These are phyloP conservation scores for Kitagawia praeruptora DNA, from an alignment of 129 eudicot genomes.

Conservation along the genomic window DNA sequence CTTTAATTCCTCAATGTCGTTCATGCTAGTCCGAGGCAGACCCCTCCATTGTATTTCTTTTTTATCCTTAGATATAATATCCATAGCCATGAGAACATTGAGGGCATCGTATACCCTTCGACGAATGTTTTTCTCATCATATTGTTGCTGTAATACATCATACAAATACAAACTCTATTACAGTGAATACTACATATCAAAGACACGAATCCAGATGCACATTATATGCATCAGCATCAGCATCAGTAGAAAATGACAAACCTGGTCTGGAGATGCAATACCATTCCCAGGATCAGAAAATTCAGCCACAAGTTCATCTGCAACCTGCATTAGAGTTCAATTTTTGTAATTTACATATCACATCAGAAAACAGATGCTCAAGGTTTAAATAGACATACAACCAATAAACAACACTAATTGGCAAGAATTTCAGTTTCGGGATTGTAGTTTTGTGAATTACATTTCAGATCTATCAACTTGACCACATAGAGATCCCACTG, in stretches of 20 bases:
- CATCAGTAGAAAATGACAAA: background rate
- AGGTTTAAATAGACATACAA: background rate
- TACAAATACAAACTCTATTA: slow-evolving; percentile 4
- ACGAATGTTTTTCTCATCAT: slow-evolving; percentile 79
- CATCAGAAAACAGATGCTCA: no score
- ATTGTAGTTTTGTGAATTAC: background rate
- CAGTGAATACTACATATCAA: background rate
- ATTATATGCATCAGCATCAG: background rate
- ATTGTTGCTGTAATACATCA: slow-evolving; percentile 32
- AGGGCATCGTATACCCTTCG: slow-evolving; percentile 80
- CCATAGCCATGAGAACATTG: slow-evolving; percentile 85
- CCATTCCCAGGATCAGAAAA: slow-evolving; percentile 42
- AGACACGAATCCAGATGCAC: background rate
- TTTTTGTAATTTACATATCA: background rate
- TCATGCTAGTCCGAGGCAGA: slow-evolving; percentile 49
- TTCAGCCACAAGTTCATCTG: slow-evolving; percentile 86
- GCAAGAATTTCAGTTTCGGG: background rate
- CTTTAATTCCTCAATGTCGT: slow-evolving; percentile 64
- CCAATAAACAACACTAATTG: background rate
- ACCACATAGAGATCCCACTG: background rate
- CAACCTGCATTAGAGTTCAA: slow-evolving; percentile 40
- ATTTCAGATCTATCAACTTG: background rate
- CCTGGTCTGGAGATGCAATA: slow-evolving; percentile 48
- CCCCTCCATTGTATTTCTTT: slow-evolving; percentile 85
- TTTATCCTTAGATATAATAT: slow-evolving; percentile 68